A percentile compares a stretch with the other conserved stretches of the same genome.
These are phyloP conservation scores for Pterocarpus santalinus DNA, from an alignment of 306 rosid species.

Conservation along the genomic window DNA sequence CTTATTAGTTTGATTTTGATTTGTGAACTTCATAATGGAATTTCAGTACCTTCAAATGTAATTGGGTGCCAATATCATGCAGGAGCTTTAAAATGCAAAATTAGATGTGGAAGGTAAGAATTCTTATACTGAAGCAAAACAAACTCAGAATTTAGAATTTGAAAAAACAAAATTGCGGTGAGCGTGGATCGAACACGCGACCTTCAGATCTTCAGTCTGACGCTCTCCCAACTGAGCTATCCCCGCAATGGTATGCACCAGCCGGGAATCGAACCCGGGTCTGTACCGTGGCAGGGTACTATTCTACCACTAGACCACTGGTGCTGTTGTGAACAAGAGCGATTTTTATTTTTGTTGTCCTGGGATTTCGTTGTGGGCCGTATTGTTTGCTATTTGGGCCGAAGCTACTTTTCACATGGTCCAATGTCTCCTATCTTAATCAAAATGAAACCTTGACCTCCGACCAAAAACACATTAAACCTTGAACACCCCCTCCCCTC, in stretches of 20 bases:
- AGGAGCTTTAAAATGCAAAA: too few species aligned
- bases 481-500: too few species aligned
- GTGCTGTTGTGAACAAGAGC: background rate
- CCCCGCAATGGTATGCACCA: slow-evolving; percentile 43
- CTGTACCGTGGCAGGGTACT: slow-evolving; percentile 56
- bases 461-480: too few species aligned
- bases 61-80: too few species aligned
- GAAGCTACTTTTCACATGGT: background rate
- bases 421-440: background rate
- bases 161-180: background rate
- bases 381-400: background rate
- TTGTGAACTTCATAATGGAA: too few species aligned
- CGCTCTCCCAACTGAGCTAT: slow-evolving; percentile 3
- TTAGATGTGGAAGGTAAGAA: too few species aligned
- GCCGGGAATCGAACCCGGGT: slow-evolving; percentile 59
- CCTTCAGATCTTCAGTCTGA: slow-evolving; percentile 16
- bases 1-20: too few species aligned
- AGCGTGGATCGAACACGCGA: slow-evolving; percentile 17
- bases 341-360: background rate
- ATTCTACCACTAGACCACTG: slow-evolving; percentile 57
- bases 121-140: too few species aligned
- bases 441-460: too few species aligned
- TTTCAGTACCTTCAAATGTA: too few species aligned
- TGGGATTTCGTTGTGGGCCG: background rate
- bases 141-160: too few species aligned